These are phyloP conservation scores for Peniophora sp. DNA, from an alignment of 1,284 basidiomycete species.

Conservation along the genomic window DNA sequence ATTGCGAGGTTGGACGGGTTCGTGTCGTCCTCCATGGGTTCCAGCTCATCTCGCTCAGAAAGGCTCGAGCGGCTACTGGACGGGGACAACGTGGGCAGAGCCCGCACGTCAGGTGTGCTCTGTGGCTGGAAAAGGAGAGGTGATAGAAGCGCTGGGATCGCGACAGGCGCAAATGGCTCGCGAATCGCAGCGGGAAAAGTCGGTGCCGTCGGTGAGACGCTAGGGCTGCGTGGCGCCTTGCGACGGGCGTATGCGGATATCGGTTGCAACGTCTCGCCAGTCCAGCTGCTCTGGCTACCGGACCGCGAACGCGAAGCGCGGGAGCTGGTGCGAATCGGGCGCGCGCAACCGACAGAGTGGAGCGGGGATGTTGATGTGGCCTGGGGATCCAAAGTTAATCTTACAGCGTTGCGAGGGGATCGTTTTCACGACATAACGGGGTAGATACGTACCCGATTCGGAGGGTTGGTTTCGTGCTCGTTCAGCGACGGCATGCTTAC, in stretches of 20 bases:
- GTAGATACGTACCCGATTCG: conserved; percentile 19
- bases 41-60: no score
- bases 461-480: conserved; percentile 17
- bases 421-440: not conserved
- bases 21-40: no score
- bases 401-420: not conserved
- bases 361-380: conserved; percentile 10
- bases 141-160: conserved; percentile 48
- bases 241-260: conserved; percentile 72
- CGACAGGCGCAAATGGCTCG: conserved; percentile 36
- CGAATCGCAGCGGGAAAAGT: conserved; percentile 34
- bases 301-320: conserved; percentile 7
- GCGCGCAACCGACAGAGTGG: conserved; percentile 4
- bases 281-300: conserved; percentile 9
- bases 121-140: conserved; percentile 20
- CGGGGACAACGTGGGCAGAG: no score
- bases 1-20: no score
- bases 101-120: no score
- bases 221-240: conserved; percentile 65
- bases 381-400: conserved; percentile 3
- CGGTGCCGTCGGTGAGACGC: conserved; percentile 45
- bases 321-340: conserved; percentile 4
- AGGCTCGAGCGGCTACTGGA: no score
- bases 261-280: conserved; percentile 34
- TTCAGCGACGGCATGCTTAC: conserved; percentile 24